Base-by-base conservation (phyloP, 129 eudicot species). In the Centrapalus pauciflorus region DNA sequence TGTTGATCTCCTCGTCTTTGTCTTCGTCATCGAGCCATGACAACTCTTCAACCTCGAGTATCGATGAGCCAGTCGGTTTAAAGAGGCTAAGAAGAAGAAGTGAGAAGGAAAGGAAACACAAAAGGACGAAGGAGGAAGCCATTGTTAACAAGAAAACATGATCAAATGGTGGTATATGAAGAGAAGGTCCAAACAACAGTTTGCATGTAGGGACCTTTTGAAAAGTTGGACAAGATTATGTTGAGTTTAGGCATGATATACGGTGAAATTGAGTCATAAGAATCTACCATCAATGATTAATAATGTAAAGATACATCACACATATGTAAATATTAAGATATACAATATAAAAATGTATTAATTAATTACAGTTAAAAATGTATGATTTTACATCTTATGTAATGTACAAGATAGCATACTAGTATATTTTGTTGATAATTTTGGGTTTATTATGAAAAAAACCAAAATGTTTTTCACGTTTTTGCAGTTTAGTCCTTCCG, bases 1-100 rank as follows among this genome's bases (percentile, higher is more conserved):
- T 89, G 69, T 33, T 67, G 38, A 83, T 68, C 65, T 83, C 94
- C 56, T 83, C 89, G 55, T 89, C 85, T 27, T 74, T 72, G 66
- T 85, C n/a, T n/a, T n/a, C 79, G 51, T 80, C 86, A 25, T 77
- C 84, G 2, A 88, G 85, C 96, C 93, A 88, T 20, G 85, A 73
- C 38, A 88, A 43, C 75, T 83, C 88, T 40, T 84, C 85, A 0
- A 70, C 14, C 40, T 83, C 87, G 11, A 80, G 82, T 28, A 55
- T 40, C 10, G 81, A 77, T 34, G 77, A 73, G 3, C 35, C 30
- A 0, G 23, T 59, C n/a, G 40, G 65, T 57, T 32, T 52, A 57
- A 55, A 40, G 50, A 62, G 60, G 50, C 43, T 49, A 16, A 58
- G 33, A 6, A 74, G 35, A 26, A 69, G 33, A 52, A 81, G n/a